Evolutionary conservation across 2,329 filamentous ascomycete species (phyloP), one percentile per base, ranked within the genome.

Genomic region (Aspergillus jensenii): DNA sequence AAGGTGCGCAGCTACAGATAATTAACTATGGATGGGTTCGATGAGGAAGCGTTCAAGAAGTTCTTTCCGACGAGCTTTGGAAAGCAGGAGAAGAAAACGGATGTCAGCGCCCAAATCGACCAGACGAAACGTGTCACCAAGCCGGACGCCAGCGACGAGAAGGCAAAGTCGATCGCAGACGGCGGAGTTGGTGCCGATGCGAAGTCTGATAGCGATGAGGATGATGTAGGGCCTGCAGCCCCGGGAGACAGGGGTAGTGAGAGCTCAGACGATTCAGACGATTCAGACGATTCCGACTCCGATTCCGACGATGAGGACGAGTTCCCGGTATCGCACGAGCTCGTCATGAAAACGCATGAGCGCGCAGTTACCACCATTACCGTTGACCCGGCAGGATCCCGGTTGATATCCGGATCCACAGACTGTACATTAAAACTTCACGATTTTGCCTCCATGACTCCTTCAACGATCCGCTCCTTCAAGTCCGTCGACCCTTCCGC

Each of bases 371-470:
- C 93, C 6, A 88, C 90, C 0, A 82, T 92, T 56, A 88, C 93
- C 2, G 81, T 96, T 48, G 95, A 99, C 75, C 87, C 90, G 0
- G 87, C 92, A 0, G 95, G 95, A 11, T 88, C 88, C 47, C 86
- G 95, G 66, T 80, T 99, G 71, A 87, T 93, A 48, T 95, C 91
- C n/a, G 93, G 90, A 21, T 97, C 93, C 5, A 90, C 89, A 60
- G 95, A 99, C 75, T 96, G 92, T 74, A 90, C 87, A 1, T 79
- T 98, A 68, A 98, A 97, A 71, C 82, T 99, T 17, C 92, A 97
- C 77, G 93, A 99, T 72, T 96, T 99, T 73, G 87, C 93, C 3
- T 90, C 93, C 47, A 96, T 99, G 89, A 97, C 93, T 0, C 91
- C 93, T 2, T 95, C 92, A 5, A 98, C 95, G 0, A 84, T 99